phyloP scores from a whole-genome alignment of 2,329 filamentous ascomycete species.

The Xylaria sp. region DNA sequence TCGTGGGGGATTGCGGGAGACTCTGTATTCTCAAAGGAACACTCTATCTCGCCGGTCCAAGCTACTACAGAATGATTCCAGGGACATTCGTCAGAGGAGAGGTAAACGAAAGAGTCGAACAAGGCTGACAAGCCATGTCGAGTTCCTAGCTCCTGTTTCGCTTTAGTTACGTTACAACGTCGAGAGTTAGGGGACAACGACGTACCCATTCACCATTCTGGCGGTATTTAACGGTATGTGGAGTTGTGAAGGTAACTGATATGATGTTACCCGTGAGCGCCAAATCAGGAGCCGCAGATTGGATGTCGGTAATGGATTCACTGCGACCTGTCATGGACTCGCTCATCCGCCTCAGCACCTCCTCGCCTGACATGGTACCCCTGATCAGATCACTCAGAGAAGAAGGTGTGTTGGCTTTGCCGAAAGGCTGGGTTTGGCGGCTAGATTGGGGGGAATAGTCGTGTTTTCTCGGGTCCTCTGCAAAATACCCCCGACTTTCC shows the following conservation, averaged over 20 bases:
- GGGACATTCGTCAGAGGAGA: constrained; percentile 82
- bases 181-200: constrained; percentile 23
- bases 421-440: constrained; percentile 38
- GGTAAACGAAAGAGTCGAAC: constrained; percentile 89
- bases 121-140: constrained; percentile 90
- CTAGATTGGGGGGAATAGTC: constrained; percentile 42
- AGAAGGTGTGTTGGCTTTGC: constrained; percentile 39
- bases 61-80: constrained; percentile 95
- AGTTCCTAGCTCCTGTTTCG: constrained; percentile 73
- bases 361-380: constrained; percentile 53
- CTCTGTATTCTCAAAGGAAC: constrained; percentile 57
- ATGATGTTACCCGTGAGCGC: constrained; percentile 73
- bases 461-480: constrained; percentile 43
- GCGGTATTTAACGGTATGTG: constrained; percentile 68
- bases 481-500: constrained; percentile 51
- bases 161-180: constrained; percentile 24
- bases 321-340: constrained; percentile 56
- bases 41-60: constrained; percentile 90
- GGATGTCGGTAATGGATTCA: constrained; percentile 67
- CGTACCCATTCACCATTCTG: constrained; percentile 71
- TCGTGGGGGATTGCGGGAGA: constrained; percentile 62
- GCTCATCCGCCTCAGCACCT: constrained; percentile 59
- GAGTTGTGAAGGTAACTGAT: constrained; percentile 73
- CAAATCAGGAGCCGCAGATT: constrained; percentile 66
- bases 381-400: constrained; percentile 39